Conservation (phyloP, 768 basidiomycete species). For the Gyrodon lividus region DNA sequence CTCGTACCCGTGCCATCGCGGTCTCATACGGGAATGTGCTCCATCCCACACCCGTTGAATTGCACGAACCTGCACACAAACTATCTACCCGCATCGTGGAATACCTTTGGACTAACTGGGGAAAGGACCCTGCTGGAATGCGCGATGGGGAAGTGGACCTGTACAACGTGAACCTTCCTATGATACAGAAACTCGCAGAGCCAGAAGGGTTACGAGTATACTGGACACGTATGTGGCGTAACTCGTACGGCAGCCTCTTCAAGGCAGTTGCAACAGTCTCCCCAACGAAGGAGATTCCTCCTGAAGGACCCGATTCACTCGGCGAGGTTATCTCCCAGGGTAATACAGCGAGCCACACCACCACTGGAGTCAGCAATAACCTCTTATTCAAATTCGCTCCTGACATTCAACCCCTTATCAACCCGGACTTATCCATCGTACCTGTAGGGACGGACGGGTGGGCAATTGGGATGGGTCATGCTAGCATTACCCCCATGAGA, state of each 20-base stretch:
- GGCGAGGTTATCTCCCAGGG: not conserved
- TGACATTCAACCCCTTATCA: slow-evolving; percentile 66
- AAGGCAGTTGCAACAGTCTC: slow-evolving; percentile 38
- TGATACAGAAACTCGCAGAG: slow-evolving; percentile 63
- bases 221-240: slow-evolving; percentile 87
- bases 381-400: slow-evolving; percentile 77
- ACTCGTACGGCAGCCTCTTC: slow-evolving; percentile 81
- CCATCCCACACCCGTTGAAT: slow-evolving; percentile 59
- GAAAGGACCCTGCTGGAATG: slow-evolving; percentile 57
- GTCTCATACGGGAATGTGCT: slow-evolving; percentile 83
- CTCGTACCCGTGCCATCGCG: slow-evolving; percentile 74
- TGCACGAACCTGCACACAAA: slow-evolving; percentile 69
- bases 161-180: slow-evolving; percentile 86
- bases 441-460: slow-evolving; percentile 81
- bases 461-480: slow-evolving; percentile 69
- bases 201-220: slow-evolving; percentile 62
- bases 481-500: slow-evolving; percentile 75
- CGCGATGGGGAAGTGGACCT: slow-evolving; percentile 71
- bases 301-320: slow-evolving; percentile 46
- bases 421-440: slow-evolving; percentile 54
- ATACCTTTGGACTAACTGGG: slow-evolving; percentile 86
- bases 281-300: slow-evolving; percentile 24
- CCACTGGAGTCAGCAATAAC: slow-evolving; percentile 25
- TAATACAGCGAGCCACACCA: slow-evolving; percentile 2
- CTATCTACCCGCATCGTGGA: slow-evolving; percentile 66